Evolutionary conservation across 2,329 filamentous ascomycete genomes (phyloP).

Genomic region (Calonectria hongkongensis): DNA sequence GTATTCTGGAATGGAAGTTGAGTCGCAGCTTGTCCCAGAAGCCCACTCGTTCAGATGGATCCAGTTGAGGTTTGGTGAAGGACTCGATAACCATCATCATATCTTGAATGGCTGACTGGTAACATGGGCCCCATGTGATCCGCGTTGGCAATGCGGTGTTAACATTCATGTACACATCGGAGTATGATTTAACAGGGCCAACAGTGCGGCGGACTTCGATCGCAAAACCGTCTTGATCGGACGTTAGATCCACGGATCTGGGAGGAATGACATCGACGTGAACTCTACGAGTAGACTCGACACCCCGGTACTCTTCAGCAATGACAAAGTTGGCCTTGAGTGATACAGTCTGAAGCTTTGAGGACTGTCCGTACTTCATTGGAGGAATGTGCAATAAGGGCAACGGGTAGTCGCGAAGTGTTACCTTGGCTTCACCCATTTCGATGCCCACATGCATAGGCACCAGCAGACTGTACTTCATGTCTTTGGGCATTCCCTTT

Average conservation of each 20-base stretch:
- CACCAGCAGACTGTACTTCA: constrained; percentile 90
- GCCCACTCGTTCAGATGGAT: constrained; percentile 93
- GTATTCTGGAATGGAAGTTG: constrained; percentile 93
- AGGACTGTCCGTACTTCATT: constrained; percentile 86
- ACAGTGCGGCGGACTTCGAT: constrained; percentile 94
- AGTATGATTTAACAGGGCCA: constrained; percentile 96
- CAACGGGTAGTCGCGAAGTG: constrained; percentile 93
- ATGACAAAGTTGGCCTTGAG: constrained; percentile 95
- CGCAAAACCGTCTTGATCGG: constrained; percentile 80
- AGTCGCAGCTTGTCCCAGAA: constrained; percentile 99
- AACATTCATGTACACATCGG: constrained; percentile 92
- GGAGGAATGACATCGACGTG: constrained; percentile 90
- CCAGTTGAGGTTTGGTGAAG: constrained; percentile 96
- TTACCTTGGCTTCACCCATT: constrained; percentile 92
- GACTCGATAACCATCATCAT: constrained; percentile 99
- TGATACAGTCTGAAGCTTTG: constrained; percentile 86
- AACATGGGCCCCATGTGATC: constrained; percentile 98
- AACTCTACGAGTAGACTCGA: constrained; percentile 86
- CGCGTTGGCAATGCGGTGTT: constrained; percentile 94
- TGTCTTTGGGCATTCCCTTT: constrained; percentile 96
- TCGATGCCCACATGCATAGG: constrained; percentile 93
- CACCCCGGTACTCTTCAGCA: constrained; percentile 91
- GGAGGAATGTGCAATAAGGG: constrained; percentile 93
- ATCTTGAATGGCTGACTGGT: constrained; percentile 97
- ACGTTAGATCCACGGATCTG: constrained; percentile 71